Evolutionary conservation across 129 eudicot species (phyloP).

Genomic region (Lonicera japonica): DNA sequence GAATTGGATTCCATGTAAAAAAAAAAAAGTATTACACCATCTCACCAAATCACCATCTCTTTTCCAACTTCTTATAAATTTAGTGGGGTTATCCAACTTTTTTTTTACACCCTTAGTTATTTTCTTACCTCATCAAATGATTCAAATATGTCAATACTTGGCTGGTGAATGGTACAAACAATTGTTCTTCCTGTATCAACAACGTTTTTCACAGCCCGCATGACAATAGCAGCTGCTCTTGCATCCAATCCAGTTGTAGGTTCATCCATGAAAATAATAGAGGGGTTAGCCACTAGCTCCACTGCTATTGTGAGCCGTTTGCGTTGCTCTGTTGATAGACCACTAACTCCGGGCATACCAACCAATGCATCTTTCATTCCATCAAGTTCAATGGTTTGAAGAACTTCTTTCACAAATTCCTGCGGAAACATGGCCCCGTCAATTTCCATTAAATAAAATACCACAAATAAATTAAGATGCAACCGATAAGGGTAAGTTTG

Average conservation of each 20-base stretch:
- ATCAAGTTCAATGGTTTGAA: conserved; percentile 27
- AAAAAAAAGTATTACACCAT: too few relatives aligned
- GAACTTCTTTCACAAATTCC: conserved; percentile 29
- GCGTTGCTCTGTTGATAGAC: conserved; percentile 34
- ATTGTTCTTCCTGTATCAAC: conserved; percentile 42
- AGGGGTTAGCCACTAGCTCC: conserved; percentile 45
- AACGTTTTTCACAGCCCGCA: conserved; percentile 41
- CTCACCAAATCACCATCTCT: too few relatives aligned
- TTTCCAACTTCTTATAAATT: too few relatives aligned
- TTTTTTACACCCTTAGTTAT: too few relatives aligned
- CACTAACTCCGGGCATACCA: conserved; percentile 29
- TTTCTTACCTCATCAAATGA: conserved; percentile 33
- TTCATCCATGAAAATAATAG: conserved; percentile 40
- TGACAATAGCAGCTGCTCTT: conserved; percentile 41
- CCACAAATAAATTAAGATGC: neutral
- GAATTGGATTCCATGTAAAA: too few relatives aligned
- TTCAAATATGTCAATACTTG: conserved; percentile 36
- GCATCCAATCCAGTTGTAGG: conserved; percentile 44
- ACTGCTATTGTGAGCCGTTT: conserved; percentile 42
- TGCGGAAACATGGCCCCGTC: neutral
- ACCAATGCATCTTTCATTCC: conserved; percentile 27
- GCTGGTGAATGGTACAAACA: conserved; percentile 47
- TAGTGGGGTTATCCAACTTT: too few relatives aligned
- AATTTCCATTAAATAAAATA: neutral
- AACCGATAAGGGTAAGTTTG: too few relatives aligned